Conservation (phyloP, 495 filamentous ascomycete species). For the Hyaloscypha hepaticicola region DNA sequence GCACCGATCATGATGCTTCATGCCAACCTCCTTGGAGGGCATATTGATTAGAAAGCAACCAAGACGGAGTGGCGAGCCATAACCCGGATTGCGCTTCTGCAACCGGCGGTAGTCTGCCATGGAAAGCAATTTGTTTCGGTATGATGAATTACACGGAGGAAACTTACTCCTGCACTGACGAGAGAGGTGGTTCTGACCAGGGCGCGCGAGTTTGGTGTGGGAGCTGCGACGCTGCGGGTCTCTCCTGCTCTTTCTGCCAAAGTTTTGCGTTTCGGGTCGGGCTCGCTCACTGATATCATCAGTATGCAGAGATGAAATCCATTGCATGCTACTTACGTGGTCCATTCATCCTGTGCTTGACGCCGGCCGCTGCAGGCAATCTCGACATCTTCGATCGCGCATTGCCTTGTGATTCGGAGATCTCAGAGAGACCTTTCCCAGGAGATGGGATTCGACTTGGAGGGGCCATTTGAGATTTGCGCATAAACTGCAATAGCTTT, state of each 20-base stretch:
- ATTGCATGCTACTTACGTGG: conserved; percentile 15
- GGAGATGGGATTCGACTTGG: conserved; percentile 38
- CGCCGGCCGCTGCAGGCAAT: conserved; percentile 43
- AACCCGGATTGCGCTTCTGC: not conserved
- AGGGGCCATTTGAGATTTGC: conserved; percentile 25
- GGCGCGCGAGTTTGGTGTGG: conserved; percentile 39
- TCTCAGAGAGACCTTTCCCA: conserved; percentile 47
- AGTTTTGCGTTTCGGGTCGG: conserved; percentile 58
- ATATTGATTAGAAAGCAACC: not conserved
- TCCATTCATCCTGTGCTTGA: conserved; percentile 39
- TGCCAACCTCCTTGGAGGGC: not conserved
- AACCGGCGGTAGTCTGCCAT: not conserved
- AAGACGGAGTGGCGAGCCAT: not conserved
- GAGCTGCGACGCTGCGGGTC: conserved; percentile 37
- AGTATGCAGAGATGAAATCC: not conserved
- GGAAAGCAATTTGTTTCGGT: not conserved
- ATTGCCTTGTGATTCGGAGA: conserved; percentile 68
- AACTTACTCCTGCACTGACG: conserved; percentile 36
- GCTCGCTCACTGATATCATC: conserved; percentile 31
- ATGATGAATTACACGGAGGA: not conserved
- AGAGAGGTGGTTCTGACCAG: conserved; percentile 41
- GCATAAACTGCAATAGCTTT: conserved; percentile 23
- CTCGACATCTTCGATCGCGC: conserved; percentile 55
- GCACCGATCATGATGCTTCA: not conserved
- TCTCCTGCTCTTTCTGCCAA: conserved; percentile 55